Base-by-base conservation (phyloP, 768 basidiomycete species). In the Leccinum boreale region DNA sequence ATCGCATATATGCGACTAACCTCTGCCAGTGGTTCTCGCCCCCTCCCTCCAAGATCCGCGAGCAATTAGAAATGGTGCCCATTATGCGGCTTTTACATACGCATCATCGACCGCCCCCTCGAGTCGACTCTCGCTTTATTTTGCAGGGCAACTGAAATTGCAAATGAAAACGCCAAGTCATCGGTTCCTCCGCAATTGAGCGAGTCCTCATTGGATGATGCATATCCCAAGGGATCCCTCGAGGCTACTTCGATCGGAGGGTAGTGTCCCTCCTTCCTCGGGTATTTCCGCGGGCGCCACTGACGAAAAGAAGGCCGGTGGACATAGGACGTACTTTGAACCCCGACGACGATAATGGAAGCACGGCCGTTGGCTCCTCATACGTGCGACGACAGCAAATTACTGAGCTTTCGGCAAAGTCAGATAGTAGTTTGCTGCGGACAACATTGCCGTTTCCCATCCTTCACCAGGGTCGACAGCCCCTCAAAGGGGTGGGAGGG, bases 311-410 rank as follows among this genome's bases (percentile, higher is more conserved):
- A 44, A 44, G 42, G 3, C 2, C 26, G 49, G 47, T 24, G 8
- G 44, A 51, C 50, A 44, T 44, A 39, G 39, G 39, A 39, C 39
- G n/a, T 39, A 44, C 42, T 44, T 44, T 44, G n/a, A 44, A 44
- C 42, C 42, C 42, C 42, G 42, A 44, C 42, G 42, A 44, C 19
- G 10, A 19, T n/a, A 44, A 44, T 44, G 42, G 42, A 44, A 44
- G 6, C 29, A 19, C 31, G 31, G 31, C 26, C 9, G 9, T 19
- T 52, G 48, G 23, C 17, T 19, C 5, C 31, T 28, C 9, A n/a
- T 24, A 15, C 52, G 59, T 64, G 50, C 53, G 58, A 53, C 54
- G 50, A 42, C 39, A 42, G n/a, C 39, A 53, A 24, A 23, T n/a
- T 17, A 7, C 51, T 52, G 26, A 28, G 33, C 7, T 51, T 36